Conservation (phyloP, 2,329 filamentous ascomycete genomes). For the Colletotrichum limetticola region DNA sequence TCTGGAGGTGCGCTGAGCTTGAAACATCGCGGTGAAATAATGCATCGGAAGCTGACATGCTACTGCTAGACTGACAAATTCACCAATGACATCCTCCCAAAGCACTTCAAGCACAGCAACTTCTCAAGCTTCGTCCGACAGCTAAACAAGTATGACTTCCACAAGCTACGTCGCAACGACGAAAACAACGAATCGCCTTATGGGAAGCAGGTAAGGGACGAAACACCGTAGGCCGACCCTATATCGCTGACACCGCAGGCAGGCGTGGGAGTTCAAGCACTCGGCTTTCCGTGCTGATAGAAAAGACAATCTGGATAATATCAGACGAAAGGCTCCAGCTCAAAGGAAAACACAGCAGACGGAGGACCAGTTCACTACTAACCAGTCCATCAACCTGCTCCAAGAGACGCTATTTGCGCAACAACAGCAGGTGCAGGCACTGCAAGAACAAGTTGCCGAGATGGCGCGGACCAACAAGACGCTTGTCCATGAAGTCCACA, state of each 20-base stretch:
- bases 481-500: constrained; percentile 70
- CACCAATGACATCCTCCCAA: constrained; percentile 94
- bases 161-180: constrained; percentile 95
- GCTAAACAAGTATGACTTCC: constrained; percentile 97
- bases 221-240: not conserved
- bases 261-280: constrained; percentile 98
- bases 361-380: constrained; percentile 80
- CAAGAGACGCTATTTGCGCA: constrained; percentile 90
- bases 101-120: constrained; percentile 99
- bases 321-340: constrained; percentile 92
- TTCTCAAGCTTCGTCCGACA: constrained; percentile 97
- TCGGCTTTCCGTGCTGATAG: constrained; percentile 96
- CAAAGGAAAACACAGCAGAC: constrained; percentile 77
- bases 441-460: constrained; percentile 87
- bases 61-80: constrained; percentile 89
- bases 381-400: constrained; percentile 89
- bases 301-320: constrained; percentile 96
- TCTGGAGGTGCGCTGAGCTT: constrained; percentile 76
- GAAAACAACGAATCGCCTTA: constrained; percentile 86
- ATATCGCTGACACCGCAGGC: not conserved
- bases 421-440: constrained; percentile 88
- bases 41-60: not conserved
- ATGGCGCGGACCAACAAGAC: constrained; percentile 72
- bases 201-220: constrained; percentile 73
- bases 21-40: not conserved